A percentile compares a stretch with the other conserved stretches of the same genome.
These are phyloP conservation scores for Alternaria incomplexa DNA, from an alignment of 2,329 filamentous ascomycete genomes.

Conservation along the genomic window DNA sequence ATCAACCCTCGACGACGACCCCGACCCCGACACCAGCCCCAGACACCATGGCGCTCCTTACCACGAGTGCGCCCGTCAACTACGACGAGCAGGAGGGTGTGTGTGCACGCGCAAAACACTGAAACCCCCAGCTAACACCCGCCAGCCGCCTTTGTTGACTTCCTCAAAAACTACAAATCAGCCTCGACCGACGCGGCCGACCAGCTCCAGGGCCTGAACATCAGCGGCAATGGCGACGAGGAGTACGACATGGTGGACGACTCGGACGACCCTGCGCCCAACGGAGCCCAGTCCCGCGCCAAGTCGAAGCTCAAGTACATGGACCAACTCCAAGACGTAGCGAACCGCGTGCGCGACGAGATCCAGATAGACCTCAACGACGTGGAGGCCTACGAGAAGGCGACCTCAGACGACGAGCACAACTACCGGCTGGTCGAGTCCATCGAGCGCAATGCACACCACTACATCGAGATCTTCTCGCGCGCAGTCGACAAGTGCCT, in stretches of 20 bases:
- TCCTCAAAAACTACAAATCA: slow-evolving; percentile 89
- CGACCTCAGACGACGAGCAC: slow-evolving; percentile 64
- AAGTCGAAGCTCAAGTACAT: slow-evolving; percentile 83
- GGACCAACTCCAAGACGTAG: slow-evolving; percentile 83
- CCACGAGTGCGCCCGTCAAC: slow-evolving; percentile 78
- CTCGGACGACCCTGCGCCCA: slow-evolving; percentile 65
- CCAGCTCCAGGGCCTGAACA: slow-evolving; percentile 81
- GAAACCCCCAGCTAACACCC: slow-evolving; percentile 43
- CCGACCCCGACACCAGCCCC: slow-evolving; percentile 8
- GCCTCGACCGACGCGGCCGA: slow-evolving; percentile 73
- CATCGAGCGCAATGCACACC: slow-evolving; percentile 88
- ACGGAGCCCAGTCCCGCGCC: slow-evolving; percentile 49
- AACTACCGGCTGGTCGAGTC: slow-evolving; percentile 75
- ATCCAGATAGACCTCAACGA: slow-evolving; percentile 91
- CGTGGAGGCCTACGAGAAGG: slow-evolving; percentile 78
- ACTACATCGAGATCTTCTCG: slow-evolving; percentile 92
- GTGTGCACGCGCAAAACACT: slow-evolving; percentile 41
- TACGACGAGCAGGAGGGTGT: slow-evolving; percentile 85
- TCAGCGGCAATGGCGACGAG: slow-evolving; percentile 87
- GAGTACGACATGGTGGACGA: slow-evolving; percentile 95
- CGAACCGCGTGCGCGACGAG: slow-evolving; percentile 78
- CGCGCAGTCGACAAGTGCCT: slow-evolving; percentile 86
- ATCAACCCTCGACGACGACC: slow-evolving; percentile 7
- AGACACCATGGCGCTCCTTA: slow-evolving; percentile 80
- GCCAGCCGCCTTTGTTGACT: slow-evolving; percentile 81